Evolutionary conservation across 257 asterid species (phyloP), one percentile per base, ranked within the genome.

Genomic region (Voacanga thouarsii): DNA sequence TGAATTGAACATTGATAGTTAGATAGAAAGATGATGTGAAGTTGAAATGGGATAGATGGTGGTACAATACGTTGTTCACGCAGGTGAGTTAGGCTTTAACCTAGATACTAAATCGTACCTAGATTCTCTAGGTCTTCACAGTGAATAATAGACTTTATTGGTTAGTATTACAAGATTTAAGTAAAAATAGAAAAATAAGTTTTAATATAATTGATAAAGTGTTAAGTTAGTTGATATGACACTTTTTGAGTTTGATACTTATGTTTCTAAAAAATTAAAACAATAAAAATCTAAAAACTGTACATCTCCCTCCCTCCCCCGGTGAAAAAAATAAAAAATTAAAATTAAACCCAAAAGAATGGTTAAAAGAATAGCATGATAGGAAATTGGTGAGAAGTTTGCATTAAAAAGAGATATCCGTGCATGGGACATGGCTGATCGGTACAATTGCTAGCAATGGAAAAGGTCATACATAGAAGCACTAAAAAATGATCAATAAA

Each of bases 1-100:
- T 14, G 44, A 65, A 37, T 33, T 30, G 44, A 65, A 65, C 70
- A 64, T 5, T 33, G 71, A 37, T 65, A 65, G 71, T 65, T 65
- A 65, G 71, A 65, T 65, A 65, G 41, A 65, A 65, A 65, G 14
- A 65, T 65, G 71, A 65, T 65, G 71, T 65, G 49, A 65, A 7
- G 12, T 65, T 65, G 71, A 33, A 33, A 65, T 65, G 66, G 37
- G 66, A 59, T n/a, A 23, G 66, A 65, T 65, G 71, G 71, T 6
- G 49, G 71, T 15, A 37, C 1, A 65, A 65, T 33, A 33, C 71
- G 37, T 65, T 65, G 71, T 65, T 21, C 26, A 18, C 0, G 24
- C 3, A 18, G 47, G 12, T 18, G 21, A 65, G 49, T 65, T 65
- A 65, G 71, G 71, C 26, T 65, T 65, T 16, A 14, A 33, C 8